A percentile compares a stretch with the other conserved stretches of the same genome.
Evolutionary conservation across 495 filamentous ascomycete species (phyloP).

Genomic region (Tuber magnatum): DNA sequence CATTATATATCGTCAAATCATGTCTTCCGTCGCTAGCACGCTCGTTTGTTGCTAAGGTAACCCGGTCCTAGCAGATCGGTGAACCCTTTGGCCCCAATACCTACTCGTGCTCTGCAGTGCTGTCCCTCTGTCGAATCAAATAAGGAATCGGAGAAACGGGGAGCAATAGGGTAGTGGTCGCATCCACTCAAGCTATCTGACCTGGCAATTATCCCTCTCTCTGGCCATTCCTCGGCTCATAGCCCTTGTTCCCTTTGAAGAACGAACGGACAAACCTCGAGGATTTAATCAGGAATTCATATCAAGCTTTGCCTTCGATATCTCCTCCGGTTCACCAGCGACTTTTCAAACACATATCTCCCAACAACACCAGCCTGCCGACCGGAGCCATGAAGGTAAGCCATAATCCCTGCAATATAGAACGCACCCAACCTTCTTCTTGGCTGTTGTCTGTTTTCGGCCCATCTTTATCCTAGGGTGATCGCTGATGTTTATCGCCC

Average conservation of each 20-base stretch:
- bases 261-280: background rate
- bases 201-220: background rate
- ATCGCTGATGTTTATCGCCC: background rate
- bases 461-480: background rate
- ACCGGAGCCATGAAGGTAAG: constrained; percentile 2
- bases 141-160: background rate
- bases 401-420: background rate
- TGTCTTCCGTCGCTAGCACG: constrained; percentile 26
- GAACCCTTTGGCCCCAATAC: constrained; percentile 9
- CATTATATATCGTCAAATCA: constrained; percentile 20
- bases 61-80: constrained; percentile 28
- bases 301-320: background rate
- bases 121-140: background rate
- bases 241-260: background rate
- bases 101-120: background rate
- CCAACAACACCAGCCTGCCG: background rate
- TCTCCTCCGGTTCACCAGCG: background rate
- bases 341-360: background rate
- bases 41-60: constrained; percentile 31
- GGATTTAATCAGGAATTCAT: background rate
- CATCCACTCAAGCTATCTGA: background rate
- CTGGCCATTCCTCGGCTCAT: background rate
- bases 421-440: background rate
- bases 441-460: background rate
- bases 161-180: constrained; percentile 3